Percentiles rank a stretch among this genome's conserved stretches.
Conservation (phyloP, 495 filamentous ascomycete genomes). For the Clavariopsis aquatica region DNA sequence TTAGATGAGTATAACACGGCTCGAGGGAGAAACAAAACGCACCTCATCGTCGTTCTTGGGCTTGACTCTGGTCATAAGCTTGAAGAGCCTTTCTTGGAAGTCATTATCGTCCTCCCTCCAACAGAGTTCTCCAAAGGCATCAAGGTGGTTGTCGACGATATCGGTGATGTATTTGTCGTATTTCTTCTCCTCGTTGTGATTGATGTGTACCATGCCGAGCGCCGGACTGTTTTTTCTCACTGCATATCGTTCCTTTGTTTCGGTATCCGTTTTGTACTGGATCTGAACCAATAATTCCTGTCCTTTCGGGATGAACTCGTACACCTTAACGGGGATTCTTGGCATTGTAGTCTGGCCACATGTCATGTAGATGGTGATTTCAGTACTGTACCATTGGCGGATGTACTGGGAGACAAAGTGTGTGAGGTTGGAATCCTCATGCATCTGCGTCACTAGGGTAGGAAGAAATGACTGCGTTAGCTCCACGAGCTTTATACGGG, state of each 20-base stretch:
- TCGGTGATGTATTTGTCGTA: conserved; percentile 44
- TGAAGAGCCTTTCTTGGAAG: conserved; percentile 42
- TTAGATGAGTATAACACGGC: not conserved
- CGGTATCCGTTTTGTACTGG: conserved; percentile 41
- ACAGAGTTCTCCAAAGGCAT: conserved; percentile 39
- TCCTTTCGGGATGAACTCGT: conserved; percentile 43
- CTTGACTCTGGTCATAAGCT: conserved; percentile 40
- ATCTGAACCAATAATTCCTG: conserved; percentile 37
- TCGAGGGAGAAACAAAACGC: conserved; percentile 8
- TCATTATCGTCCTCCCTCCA: conserved; percentile 43
- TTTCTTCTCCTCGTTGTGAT: conserved; percentile 41
- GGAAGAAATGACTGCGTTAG: conserved; percentile 42
- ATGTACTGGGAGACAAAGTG: conserved; percentile 41
- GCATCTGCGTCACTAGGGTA: conserved; percentile 42
- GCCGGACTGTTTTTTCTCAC: conserved; percentile 42
- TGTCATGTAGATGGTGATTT: conserved; percentile 32
- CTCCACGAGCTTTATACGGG: conserved; percentile 41
- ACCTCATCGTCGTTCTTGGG: conserved; percentile 39
- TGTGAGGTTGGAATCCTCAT: conserved; percentile 41
- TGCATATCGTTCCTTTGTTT: conserved; percentile 16
- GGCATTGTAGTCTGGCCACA: conserved; percentile 29
- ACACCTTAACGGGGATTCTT: conserved; percentile 38
- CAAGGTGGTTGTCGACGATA: conserved; percentile 42
- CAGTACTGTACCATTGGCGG: conserved; percentile 26
- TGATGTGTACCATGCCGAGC: conserved; percentile 42